Conservation (phyloP, 164 flowering plant genomes). For the Umbilicus rupestris region DNA sequence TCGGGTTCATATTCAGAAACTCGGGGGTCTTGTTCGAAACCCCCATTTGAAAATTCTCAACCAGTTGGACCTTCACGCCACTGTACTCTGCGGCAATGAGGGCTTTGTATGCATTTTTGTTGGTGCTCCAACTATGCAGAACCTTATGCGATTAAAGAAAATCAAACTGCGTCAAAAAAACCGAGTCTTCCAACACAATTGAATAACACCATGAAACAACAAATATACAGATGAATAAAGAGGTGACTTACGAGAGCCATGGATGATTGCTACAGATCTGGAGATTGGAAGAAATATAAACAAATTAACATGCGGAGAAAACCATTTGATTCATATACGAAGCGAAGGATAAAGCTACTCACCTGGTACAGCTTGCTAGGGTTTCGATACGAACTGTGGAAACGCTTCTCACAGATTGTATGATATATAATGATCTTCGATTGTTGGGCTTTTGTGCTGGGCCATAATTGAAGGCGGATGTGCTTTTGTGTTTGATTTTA, state of each 20-base stretch:
- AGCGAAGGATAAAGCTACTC: no score
- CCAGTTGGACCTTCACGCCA: slow-evolving; percentile 44
- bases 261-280: background rate
- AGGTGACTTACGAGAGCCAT: slow-evolving; percentile 1
- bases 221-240: background rate
- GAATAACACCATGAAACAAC: no score
- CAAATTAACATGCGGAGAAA: background rate
- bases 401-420: no score
- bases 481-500: no score
- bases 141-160: slow-evolving; percentile 19
- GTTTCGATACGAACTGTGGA: no score
- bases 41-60: slow-evolving; percentile 56
- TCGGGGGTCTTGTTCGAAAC: slow-evolving; percentile 63
- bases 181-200: no score
- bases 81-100: slow-evolving; percentile 61
- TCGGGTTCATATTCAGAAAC: slow-evolving; percentile 67
- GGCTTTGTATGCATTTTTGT: slow-evolving; percentile 59
- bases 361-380: no score
- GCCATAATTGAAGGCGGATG: no score
- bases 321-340: background rate
- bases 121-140: slow-evolving; percentile 38
- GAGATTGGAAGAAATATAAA: background rate
- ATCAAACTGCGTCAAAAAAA: background rate
- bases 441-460: no score
- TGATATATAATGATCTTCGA: no score